phyloP scores from a whole-genome alignment of 768 basidiomycete genomes.

The Dioszegia hungarica region DNA sequence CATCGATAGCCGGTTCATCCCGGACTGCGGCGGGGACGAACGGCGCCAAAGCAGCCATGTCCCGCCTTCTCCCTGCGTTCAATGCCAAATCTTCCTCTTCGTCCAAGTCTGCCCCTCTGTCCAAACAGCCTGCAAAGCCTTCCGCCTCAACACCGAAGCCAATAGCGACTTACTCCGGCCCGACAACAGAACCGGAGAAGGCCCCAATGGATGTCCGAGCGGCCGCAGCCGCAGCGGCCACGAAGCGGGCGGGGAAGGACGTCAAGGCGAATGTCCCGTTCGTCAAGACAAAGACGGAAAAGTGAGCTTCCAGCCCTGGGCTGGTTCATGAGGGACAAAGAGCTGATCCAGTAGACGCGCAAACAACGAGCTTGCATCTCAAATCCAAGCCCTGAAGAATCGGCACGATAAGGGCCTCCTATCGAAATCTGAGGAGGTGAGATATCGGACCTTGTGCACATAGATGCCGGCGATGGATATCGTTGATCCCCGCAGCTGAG shows the following conservation, averaged over 20 bases:
- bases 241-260: slow-evolving; percentile 43
- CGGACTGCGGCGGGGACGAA: background rate
- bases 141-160: background rate
- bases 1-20: background rate
- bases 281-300: slow-evolving; percentile 40
- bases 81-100: slow-evolving; percentile 5
- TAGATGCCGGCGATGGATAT: background rate
- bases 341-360: slow-evolving; percentile 30
- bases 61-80: slow-evolving; percentile 6
- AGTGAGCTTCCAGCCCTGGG: too few species aligned
- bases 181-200: too few species aligned
- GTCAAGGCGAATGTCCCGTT: slow-evolving; percentile 38
- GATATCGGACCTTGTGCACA: slow-evolving; percentile 3
- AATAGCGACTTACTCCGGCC: too few species aligned
- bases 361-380: slow-evolving; percentile 40
- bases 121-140: background rate
- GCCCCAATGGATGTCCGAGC: slow-evolving; percentile 39
- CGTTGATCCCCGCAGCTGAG: slow-evolving; percentile 21
- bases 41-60: slow-evolving; percentile 8
- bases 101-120: background rate
- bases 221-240: slow-evolving; percentile 44
- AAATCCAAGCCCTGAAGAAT: slow-evolving; percentile 38
- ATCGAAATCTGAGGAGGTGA: slow-evolving; percentile 44
- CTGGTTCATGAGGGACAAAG: too few species aligned
- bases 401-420: slow-evolving; percentile 46